Conservation (phyloP, 257 asterid genomes). For the Sherardia arvensis region DNA sequence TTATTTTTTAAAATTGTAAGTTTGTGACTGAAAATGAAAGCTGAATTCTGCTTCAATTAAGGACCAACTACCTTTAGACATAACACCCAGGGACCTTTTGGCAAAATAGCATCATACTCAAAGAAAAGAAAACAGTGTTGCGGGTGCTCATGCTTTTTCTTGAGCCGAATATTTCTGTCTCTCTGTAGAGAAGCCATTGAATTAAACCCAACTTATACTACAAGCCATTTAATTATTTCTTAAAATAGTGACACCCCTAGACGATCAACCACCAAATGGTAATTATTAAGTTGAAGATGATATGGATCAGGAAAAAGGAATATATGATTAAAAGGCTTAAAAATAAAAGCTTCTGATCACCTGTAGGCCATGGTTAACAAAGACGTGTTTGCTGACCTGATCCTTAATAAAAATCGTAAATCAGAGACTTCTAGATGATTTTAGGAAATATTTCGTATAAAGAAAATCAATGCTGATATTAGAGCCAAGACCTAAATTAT, state of each 20-base stretch:
- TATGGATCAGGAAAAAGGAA: not conserved
- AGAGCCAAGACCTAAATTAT: not conserved
- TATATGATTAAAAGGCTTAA: not conserved
- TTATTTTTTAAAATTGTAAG: not conserved
- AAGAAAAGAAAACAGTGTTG: not conserved
- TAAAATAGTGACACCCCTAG: not conserved
- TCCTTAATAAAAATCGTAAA: not conserved
- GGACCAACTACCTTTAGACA: not conserved
- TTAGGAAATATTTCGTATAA: not conserved
- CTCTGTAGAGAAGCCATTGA: not conserved
- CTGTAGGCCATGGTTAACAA: not conserved
- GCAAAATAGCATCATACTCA: not conserved
- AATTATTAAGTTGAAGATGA: not conserved
- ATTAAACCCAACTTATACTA: not conserved
- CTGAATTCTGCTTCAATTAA: not conserved
- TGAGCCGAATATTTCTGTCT: not conserved
- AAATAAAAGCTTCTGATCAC: not conserved
- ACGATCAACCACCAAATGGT: not conserved
- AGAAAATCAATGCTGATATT: not conserved
- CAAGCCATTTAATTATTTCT: not conserved
- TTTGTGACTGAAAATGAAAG: not conserved
- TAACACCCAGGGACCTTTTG: too few species aligned
- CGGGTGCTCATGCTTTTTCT: not conserved
- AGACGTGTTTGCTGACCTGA: not conserved
- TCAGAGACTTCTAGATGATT: not conserved